Evolutionary conservation across 352 stramenopile species (phyloP).

Genomic region (Globisporangium recalcitrans): DNA sequence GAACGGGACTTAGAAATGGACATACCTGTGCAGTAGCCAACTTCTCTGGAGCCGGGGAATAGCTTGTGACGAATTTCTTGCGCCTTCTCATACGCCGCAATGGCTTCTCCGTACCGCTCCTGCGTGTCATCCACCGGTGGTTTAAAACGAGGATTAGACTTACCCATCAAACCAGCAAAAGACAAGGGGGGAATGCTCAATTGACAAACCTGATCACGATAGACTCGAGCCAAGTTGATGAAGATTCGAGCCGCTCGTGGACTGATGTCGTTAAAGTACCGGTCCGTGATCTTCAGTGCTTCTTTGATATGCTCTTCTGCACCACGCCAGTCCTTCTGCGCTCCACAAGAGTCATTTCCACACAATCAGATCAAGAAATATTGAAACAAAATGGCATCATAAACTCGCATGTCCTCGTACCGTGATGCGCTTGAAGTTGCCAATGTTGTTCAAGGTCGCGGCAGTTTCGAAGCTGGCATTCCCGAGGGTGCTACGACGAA

Average conservation of each 20-base stretch:
- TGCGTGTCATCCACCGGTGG: constrained; percentile 10
- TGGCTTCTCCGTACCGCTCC: constrained; percentile 65
- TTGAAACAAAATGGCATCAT: not conserved
- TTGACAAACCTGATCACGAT: constrained; percentile 56
- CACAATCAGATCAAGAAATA: not conserved
- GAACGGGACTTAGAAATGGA: not conserved
- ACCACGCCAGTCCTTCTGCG: constrained; percentile 53
- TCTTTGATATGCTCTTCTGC: constrained; percentile 75
- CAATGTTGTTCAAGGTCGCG: constrained; percentile 78
- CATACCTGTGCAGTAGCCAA: constrained; percentile 73
- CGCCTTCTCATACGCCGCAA: constrained; percentile 60
- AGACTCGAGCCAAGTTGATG: constrained; percentile 74
- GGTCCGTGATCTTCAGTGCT: constrained; percentile 66
- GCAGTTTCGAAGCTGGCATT: constrained; percentile 79
- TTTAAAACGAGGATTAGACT: not conserved
- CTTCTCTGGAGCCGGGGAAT: constrained; percentile 66
- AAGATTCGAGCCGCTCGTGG: constrained; percentile 62
- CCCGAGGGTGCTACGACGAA: constrained; percentile 62
- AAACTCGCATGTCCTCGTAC: constrained; percentile 20
- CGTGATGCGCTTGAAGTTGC: constrained; percentile 73
- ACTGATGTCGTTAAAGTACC: constrained; percentile 77
- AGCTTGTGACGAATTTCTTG: constrained; percentile 69
- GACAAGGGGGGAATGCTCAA: not conserved
- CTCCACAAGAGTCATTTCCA: not conserved
- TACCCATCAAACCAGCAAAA: not conserved